Percentiles rank a stretch among this genome's conserved stretches.
Evolutionary conservation across 805 yeast genomes (phyloP).

Genomic region (Saccharomyces paradoxus): DNA sequence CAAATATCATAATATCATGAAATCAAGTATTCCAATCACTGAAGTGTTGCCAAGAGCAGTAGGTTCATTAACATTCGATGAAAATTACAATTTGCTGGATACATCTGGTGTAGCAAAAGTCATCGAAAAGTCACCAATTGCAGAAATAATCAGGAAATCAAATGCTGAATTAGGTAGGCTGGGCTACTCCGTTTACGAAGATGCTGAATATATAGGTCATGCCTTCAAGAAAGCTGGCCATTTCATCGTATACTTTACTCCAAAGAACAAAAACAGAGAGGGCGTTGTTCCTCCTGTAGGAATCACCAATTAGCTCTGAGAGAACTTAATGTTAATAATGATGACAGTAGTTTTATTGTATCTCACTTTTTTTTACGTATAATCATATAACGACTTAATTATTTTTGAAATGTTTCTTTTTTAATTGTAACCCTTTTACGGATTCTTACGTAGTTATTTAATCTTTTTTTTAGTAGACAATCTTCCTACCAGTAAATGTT

Average conservation of each 20-base stretch:
- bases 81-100: conserved; percentile 20
- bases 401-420: background rate
- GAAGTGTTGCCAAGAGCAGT: conserved; percentile 16
- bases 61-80: conserved; percentile 25
- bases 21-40: background rate
- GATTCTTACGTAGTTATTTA: background rate
- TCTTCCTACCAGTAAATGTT: conserved; percentile 30
- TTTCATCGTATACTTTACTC: conserved; percentile 15
- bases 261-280: background rate
- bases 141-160: conserved; percentile 17
- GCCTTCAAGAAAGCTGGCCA: conserved; percentile 17
- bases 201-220: conserved; percentile 13
- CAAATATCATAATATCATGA: background rate
- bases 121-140: conserved; percentile 14
- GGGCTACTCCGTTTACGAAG: conserved; percentile 22
- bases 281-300: background rate
- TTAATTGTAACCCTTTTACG: background rate
- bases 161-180: conserved; percentile 20
- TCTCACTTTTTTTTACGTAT: background rate
- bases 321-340: background rate
- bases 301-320: conserved; percentile 1
- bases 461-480: conserved; percentile 21
- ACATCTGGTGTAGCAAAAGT: conserved; percentile 25
- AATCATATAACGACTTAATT: background rate
- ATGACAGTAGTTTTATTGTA: background rate